These are phyloP conservation scores for Hyaloperonospora brassicae DNA, from an alignment of 352 stramenopile species.

Conservation along the genomic window DNA sequence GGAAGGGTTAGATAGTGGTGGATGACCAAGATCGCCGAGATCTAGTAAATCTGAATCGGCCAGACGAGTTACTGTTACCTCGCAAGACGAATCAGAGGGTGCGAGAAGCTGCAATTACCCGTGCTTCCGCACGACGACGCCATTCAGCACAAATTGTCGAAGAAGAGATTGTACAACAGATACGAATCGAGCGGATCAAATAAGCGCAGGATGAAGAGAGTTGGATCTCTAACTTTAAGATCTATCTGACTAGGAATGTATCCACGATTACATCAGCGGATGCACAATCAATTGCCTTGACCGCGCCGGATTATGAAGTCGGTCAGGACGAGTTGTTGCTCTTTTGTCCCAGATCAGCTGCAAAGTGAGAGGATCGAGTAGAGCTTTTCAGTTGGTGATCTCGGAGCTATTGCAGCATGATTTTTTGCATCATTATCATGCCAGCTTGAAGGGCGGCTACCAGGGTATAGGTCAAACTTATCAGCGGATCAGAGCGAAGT, in stretches of 20 bases:
- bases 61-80: too few relatives aligned
- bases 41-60: too few relatives aligned
- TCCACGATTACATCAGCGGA: too few relatives aligned
- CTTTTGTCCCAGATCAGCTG: not conserved
- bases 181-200: not conserved
- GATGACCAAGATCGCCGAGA: too few relatives aligned
- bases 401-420: too few relatives aligned
- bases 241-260: not conserved
- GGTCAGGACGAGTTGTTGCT: too few relatives aligned
- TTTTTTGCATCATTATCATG: not conserved
- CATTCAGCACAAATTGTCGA: not conserved
- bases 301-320: not conserved
- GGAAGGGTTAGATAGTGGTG: too few relatives aligned
- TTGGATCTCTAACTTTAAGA: not conserved
- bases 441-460: too few relatives aligned
- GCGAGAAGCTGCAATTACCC: too few relatives aligned
- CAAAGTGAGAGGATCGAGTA: not conserved
- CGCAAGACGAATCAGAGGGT: too few relatives aligned
- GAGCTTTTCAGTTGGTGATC: not conserved
- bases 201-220: not conserved
- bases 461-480: too few relatives aligned
- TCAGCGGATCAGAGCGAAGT: not conserved
- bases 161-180: not conserved
- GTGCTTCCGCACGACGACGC: too few relatives aligned
- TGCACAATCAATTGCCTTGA: not conserved